phyloP scores from a whole-genome alignment of 495 filamentous ascomycete genomes.

The Xylaria intraflava region DNA sequence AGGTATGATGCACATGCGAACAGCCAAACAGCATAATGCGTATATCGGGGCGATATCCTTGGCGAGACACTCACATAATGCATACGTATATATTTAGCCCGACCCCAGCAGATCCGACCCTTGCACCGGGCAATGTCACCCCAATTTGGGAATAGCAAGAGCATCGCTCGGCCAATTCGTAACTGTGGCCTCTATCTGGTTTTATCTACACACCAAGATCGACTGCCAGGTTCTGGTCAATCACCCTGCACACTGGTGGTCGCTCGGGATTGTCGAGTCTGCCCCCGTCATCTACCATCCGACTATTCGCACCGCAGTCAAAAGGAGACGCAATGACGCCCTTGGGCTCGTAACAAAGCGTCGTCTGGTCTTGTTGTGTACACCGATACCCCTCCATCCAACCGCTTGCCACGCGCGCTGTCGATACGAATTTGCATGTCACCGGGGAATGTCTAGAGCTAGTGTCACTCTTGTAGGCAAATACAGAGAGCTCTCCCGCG shows the following conservation, averaged over 20 bases:
- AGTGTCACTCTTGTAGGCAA: background rate
- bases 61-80: too few species aligned
- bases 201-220: background rate
- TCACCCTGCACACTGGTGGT: background rate
- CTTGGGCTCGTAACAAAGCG: background rate
- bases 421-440: background rate
- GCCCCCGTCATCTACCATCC: background rate
- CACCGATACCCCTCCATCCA: background rate
- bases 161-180: constrained; percentile 10
- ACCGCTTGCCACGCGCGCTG: background rate
- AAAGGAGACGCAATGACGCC: constrained; percentile 6
- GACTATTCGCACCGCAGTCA: background rate
- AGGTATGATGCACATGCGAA: too few species aligned
- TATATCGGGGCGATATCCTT: background rate
- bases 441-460: background rate
- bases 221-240: background rate
- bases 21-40: too few species aligned
- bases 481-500: background rate
- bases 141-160: constrained; percentile 14
- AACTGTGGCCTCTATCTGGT: constrained; percentile 7
- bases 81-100: too few species aligned
- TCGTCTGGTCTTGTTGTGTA: background rate
- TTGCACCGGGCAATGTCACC: background rate
- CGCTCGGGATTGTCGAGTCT: background rate
- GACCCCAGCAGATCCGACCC: too few species aligned